Conservation (phyloP, 352 stramenopile genomes). For the Phytophthora pluvialis region DNA sequence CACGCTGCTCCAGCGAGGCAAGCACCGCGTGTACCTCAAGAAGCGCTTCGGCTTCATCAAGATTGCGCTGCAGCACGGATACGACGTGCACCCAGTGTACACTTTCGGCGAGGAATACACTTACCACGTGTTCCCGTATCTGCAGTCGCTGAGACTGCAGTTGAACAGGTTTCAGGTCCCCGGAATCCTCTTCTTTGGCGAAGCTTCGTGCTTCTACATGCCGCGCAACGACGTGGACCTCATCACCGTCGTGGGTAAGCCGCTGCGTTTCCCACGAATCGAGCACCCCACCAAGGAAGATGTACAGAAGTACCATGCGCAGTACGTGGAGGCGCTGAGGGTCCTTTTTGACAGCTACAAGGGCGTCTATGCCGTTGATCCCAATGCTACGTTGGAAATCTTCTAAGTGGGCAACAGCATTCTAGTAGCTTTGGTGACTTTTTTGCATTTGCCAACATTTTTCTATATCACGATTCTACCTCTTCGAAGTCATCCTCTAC, state of each 20-base stretch:
- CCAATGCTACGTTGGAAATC: constrained; percentile 58
- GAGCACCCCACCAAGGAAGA: constrained; percentile 88
- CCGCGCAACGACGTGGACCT: constrained; percentile 75
- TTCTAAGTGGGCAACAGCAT: constrained; percentile 36
- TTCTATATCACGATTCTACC: constrained; percentile 43
- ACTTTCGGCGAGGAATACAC: constrained; percentile 91
- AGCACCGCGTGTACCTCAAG: constrained; percentile 92
- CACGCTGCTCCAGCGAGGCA: constrained; percentile 76
- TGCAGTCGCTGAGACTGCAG: constrained; percentile 72
- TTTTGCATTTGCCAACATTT: constrained; percentile 9
- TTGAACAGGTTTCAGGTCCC: constrained; percentile 88
- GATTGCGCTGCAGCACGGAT: constrained; percentile 90
- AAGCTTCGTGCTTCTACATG: constrained; percentile 82
- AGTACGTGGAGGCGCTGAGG: constrained; percentile 86
- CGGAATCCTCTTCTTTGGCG: constrained; percentile 76
- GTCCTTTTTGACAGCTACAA: constrained; percentile 90
- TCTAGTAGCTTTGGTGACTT: constrained; percentile 16
- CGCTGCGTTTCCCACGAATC: constrained; percentile 88
- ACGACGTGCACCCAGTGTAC: constrained; percentile 89
- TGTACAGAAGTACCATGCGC: constrained; percentile 86
- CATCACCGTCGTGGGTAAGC: constrained; percentile 89
- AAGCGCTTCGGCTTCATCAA: constrained; percentile 93
- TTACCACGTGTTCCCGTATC: constrained; percentile 85
- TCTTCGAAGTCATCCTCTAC: constrained; percentile 74
- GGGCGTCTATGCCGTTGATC: constrained; percentile 72